Percentiles rank a stretch among this genome's conserved stretches.
Evolutionary conservation across 129 eudicot species (phyloP).

Genomic region (Flaveria bidentis): DNA sequence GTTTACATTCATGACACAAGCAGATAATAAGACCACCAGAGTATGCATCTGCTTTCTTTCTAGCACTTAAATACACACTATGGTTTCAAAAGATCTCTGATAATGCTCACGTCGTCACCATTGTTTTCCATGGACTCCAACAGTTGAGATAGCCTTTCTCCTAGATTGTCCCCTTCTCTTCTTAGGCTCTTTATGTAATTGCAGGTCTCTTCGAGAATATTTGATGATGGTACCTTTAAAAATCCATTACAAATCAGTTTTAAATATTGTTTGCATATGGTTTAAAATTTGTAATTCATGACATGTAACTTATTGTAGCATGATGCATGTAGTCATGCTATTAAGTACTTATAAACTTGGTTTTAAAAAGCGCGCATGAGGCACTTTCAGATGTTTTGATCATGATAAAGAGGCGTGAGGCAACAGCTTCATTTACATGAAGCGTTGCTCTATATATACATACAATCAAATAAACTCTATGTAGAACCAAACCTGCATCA

Average conservation of each 20-base stretch:
- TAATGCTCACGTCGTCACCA: constrained; percentile 42
- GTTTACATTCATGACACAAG: constrained; percentile 20
- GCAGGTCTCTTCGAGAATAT: constrained; percentile 58
- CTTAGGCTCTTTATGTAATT: constrained; percentile 62
- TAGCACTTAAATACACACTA: constrained; percentile 6
- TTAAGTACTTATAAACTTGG: background rate
- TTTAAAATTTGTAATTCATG: background rate
- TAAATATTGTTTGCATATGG: background rate
- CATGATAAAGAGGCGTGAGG: background rate
- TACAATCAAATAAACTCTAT: too few relatives aligned
- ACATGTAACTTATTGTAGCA: background rate
- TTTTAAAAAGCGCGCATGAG: background rate
- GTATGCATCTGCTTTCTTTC: constrained; percentile 7
- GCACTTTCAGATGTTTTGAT: background rate
- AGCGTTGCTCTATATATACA: background rate
- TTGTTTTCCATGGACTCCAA: constrained; percentile 46
- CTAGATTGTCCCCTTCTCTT: constrained; percentile 50
- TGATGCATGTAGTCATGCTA: background rate
- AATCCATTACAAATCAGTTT: background rate
- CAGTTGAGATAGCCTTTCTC: constrained; percentile 48
- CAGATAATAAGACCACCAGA: constrained; percentile 5
- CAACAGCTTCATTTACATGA: background rate
- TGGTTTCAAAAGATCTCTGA: constrained; percentile 51
- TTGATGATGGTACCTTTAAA: constrained; percentile 44
- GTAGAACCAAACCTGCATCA: too few relatives aligned